Conservation (phyloP, 257 asterid genomes). For the Schizonepeta tenuifolia region DNA sequence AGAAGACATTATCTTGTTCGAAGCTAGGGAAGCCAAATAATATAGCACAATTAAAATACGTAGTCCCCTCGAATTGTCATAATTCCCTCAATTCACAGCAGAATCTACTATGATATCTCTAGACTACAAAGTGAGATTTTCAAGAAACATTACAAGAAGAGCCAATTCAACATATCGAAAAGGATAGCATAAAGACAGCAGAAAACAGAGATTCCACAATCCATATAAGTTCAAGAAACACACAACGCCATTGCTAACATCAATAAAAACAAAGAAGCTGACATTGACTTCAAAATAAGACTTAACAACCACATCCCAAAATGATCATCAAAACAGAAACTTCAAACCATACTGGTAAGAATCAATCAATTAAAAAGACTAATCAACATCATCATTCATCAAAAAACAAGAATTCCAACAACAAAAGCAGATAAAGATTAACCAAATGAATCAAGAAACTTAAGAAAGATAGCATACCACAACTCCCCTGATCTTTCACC, state of each 20-base stretch:
- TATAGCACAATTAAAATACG: not conserved
- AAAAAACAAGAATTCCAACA: not conserved
- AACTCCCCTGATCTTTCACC: constrained; percentile 89
- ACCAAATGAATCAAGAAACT: not conserved
- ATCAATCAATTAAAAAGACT: constrained; percentile 3
- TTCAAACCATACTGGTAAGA: not conserved
- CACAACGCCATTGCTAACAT: not conserved
- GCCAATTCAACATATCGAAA: not conserved
- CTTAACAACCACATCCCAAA: not conserved
- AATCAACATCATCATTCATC: not conserved
- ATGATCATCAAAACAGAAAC: not conserved
- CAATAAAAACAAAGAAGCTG: not conserved
- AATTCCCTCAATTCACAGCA: not conserved
- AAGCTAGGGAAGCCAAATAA: not conserved
- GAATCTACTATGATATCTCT: not conserved
- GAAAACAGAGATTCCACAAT: not conserved
- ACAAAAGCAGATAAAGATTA: constrained; percentile 2
- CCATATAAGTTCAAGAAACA: not conserved
- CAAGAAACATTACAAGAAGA: not conserved
- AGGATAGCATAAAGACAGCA: not conserved
- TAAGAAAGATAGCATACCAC: constrained; percentile 57
- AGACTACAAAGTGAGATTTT: not conserved
- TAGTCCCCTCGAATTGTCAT: not conserved
- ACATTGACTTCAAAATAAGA: not conserved
- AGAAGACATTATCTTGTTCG: not conserved